phyloP scores from a whole-genome alignment of 805 yeast species.

The Metschnikowia gelsemii region DNA sequence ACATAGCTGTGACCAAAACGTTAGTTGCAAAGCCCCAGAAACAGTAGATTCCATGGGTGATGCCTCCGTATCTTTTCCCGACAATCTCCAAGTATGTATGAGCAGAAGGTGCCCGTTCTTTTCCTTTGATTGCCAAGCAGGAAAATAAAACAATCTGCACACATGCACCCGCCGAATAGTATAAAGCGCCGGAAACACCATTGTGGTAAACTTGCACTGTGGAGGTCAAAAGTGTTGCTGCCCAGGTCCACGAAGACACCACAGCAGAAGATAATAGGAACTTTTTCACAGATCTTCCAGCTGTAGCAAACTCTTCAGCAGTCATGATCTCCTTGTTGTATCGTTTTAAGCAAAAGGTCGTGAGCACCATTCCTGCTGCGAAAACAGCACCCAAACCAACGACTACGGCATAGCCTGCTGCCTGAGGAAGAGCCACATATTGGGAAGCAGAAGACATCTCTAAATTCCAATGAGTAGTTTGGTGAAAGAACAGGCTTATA shows the following conservation, averaged over 20 bases:
- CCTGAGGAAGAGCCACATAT: constrained; percentile 54
- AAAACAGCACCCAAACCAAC: constrained; percentile 85
- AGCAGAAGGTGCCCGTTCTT: constrained; percentile 85
- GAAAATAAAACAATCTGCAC: constrained; percentile 87
- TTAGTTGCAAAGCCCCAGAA: constrained; percentile 87
- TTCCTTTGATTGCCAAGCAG: constrained; percentile 82
- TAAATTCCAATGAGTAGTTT: too few relatives aligned
- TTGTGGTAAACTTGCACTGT: constrained; percentile 72
- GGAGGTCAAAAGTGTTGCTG: constrained; percentile 60
- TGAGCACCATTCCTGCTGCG: constrained; percentile 73
- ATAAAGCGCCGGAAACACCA: constrained; percentile 80
- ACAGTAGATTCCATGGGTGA: constrained; percentile 66
- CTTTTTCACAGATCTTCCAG: constrained; percentile 84
- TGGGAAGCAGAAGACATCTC: constrained; percentile 22
- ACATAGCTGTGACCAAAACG: constrained; percentile 88
- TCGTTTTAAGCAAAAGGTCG: constrained; percentile 67
- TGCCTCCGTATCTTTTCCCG: constrained; percentile 74
- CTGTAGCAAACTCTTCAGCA: constrained; percentile 92
- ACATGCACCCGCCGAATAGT: constrained; percentile 89
- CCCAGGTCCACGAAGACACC: constrained; percentile 86
- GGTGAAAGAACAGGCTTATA: too few relatives aligned
- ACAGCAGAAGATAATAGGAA: constrained; percentile 88
- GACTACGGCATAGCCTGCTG: constrained; percentile 85
- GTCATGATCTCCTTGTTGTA: constrained; percentile 85
- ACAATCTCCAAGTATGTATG: constrained; percentile 89